Base-by-base conservation (phyloP, 371 early-diverging fungal species). In the Mortierella sp. region DNA sequence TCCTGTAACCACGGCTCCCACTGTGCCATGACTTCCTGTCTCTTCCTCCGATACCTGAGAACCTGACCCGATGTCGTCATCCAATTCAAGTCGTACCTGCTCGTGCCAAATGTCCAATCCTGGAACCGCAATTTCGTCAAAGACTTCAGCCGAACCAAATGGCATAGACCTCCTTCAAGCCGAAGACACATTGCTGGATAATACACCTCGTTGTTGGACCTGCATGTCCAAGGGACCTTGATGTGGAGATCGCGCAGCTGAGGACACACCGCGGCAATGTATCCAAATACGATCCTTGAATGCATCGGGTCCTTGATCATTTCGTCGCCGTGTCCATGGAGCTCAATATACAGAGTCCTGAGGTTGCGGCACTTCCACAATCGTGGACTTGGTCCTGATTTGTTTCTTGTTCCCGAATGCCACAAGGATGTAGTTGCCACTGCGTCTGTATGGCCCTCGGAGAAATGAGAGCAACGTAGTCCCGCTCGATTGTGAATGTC, bases 401-500 rank as follows among this genome's bases (percentile, higher is more conserved):
- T 24, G 11, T 68, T 24, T 24, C 68, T 21, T 68, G 44, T 38
- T 8, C 42, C 38, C 24, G 44, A 3, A 38, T 6, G 19, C 34
- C 68, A 7, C 38, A 42, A 19, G 24, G 24, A 7, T 21, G 21
- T 3, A 0, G 44, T 38, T 21, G 44, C 44, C 68, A 68, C 38
- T 5, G 60, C 28, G 14, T 13, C 14, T 16, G 55, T 28, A 26
- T 16, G 68, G 24, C 34, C 65, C 21, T 38, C 68, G 9, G 44
- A 68, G 42, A 42, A 38, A 21, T 21, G 42, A 24, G 68, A 68
- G 68, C 24, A 68, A 34, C 68, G 24, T 68, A 68, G 38, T 68
- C 68, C 68, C 68, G 68, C 68, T 68, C 68, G 38, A 38, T 68
- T 68, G 68, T 68, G 68, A 3, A 68, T 21, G 21, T 68, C 68